A percentile compares a stretch with the other conserved stretches of the same genome.
Evolutionary conservation across 441 rosid species (phyloP).

Genomic region (Theobroma grandiflorum): DNA sequence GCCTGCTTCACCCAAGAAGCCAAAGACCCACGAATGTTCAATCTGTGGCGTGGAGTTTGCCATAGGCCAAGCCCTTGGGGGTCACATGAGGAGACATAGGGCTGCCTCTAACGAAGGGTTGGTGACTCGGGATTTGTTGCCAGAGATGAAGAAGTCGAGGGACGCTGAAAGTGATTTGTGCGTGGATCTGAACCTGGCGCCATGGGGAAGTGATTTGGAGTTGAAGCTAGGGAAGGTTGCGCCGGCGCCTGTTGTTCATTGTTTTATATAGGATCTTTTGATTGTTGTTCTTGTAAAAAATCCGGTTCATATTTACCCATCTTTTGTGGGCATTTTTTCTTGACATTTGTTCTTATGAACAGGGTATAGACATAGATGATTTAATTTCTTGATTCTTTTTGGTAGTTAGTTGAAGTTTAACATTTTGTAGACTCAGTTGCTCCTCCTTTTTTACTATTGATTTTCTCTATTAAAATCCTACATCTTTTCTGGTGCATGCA

Average conservation of each 20-base stretch:
- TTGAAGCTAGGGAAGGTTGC: conserved; percentile 53
- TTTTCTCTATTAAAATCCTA: too few species aligned
- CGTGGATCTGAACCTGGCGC: conserved; percentile 74
- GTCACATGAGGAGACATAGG: conserved; percentile 83
- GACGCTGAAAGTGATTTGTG: conserved; percentile 58
- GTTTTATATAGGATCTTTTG: conserved; percentile 12
- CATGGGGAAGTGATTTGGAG: conserved; percentile 64
- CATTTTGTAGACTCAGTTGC: neutral
- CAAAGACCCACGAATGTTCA: conserved; percentile 67
- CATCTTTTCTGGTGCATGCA: too few species aligned
- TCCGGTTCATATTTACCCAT: neutral
- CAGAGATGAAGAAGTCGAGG: conserved; percentile 67
- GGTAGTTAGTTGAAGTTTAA: neutral
- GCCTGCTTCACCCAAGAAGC: conserved; percentile 45
- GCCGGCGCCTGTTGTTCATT: conserved; percentile 23
- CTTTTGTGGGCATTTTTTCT: neutral
- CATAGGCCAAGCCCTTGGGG: conserved; percentile 77
- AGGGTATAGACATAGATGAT: neutral
- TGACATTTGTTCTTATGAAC: neutral
- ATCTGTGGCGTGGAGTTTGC: conserved; percentile 70
- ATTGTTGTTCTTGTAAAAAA: neutral
- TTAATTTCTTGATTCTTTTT: neutral
- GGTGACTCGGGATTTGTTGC: conserved; percentile 40
- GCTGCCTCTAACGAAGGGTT: conserved; percentile 30
- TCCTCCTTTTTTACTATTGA: neutral